Evolutionary conservation across 208 protist genomes (phyloP).

Genomic region (Porcisia deanei): DNA sequence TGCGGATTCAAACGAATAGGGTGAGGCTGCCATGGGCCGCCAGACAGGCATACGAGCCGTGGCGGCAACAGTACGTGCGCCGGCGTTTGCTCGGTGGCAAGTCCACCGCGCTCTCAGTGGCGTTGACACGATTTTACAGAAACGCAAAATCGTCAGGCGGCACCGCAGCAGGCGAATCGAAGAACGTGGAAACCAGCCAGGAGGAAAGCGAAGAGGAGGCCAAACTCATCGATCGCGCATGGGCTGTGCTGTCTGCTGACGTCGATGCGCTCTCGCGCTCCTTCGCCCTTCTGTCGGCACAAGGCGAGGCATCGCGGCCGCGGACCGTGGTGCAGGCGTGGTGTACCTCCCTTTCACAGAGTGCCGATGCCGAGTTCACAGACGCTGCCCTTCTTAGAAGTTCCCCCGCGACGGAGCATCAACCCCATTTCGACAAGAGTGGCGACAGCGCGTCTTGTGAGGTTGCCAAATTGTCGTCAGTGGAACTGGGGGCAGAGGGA

Average conservation of each 20-base stretch:
- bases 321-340: slow-evolving; percentile 8
- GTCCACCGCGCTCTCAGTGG: slow-evolving; percentile 5
- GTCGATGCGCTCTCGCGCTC: not conserved
- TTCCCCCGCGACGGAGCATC: not conserved
- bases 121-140: slow-evolving; percentile 15
- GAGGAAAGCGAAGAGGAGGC: slow-evolving; percentile 11
- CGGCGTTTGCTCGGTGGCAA: slow-evolving; percentile 8
- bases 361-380: not conserved
- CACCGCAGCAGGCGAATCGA: not conserved
- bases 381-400: not conserved
- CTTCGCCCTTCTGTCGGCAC: not conserved
- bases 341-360: slow-evolving; percentile 14
- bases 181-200: too few species aligned
- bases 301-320: not conserved
- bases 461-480: not conserved
- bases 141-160: not conserved
- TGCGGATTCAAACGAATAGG: slow-evolving; percentile 1
- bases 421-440: not conserved
- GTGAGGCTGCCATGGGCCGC: slow-evolving; percentile 15
- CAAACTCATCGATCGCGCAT: slow-evolving; percentile 24
- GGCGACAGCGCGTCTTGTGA: not conserved
- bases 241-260: slow-evolving; percentile 18
- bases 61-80: slow-evolving; percentile 24
- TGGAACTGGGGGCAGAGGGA: not conserved
- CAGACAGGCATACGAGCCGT: slow-evolving; percentile 18